A percentile compares a stretch with the other conserved stretches of the same genome.
These are phyloP conservation scores for Botrytis sinoallii DNA, from an alignment of 2,329 filamentous ascomycete species.

Conservation along the genomic window DNA sequence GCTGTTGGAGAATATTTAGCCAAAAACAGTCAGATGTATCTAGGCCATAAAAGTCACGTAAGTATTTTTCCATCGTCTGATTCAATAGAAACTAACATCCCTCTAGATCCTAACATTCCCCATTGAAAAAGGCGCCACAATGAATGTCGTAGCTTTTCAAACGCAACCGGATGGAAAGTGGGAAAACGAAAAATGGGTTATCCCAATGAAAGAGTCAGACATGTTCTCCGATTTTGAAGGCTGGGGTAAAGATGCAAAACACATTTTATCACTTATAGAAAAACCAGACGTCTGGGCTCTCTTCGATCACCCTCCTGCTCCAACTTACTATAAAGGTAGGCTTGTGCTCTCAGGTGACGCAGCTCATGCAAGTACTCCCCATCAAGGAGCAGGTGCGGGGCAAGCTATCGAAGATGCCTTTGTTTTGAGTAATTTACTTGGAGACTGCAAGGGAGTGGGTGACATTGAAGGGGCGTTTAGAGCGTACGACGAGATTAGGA, in stretches of 20 bases:
- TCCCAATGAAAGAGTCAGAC: conserved; percentile 40
- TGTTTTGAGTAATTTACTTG: conserved; percentile 46
- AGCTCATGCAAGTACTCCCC: conserved; percentile 53
- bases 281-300: conserved; percentile 50
- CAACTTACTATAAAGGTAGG: conserved; percentile 43
- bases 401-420: conserved; percentile 55
- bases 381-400: conserved; percentile 55
- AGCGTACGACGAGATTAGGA: conserved; percentile 50
- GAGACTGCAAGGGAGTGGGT: conserved; percentile 37
- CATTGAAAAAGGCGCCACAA: conserved; percentile 50
- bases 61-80: conserved; percentile 55
- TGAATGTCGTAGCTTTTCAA: conserved; percentile 49
- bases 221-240: conserved; percentile 40
- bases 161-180: conserved; percentile 37
- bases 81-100: neutral
- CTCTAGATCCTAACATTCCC: conserved; percentile 18
- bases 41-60: conserved; percentile 54
- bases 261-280: conserved; percentile 39
- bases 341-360: conserved; percentile 54
- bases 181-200: conserved; percentile 41
- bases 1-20: conserved; percentile 49
- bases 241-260: conserved; percentile 41
- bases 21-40: conserved; percentile 50
- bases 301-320: conserved; percentile 50
- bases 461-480: conserved; percentile 47